A percentile compares a stretch with the other conserved stretches of the same genome.
phyloP scores from a whole-genome alignment of 2,329 filamentous ascomycete genomes.

The Oidium heveae region DNA sequence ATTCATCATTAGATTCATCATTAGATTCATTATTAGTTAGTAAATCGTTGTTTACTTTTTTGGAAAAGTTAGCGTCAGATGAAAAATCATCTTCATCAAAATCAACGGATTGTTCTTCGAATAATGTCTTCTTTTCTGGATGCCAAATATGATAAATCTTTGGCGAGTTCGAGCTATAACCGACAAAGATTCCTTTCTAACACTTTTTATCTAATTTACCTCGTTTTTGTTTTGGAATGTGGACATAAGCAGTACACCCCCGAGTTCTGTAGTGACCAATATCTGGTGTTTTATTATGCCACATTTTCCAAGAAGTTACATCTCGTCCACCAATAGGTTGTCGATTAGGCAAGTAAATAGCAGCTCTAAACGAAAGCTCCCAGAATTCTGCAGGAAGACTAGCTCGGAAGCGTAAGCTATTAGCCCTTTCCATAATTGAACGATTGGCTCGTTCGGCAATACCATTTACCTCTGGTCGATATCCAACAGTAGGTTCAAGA shows the following conservation, averaged over 20 bases:
- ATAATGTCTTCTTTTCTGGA: not conserved
- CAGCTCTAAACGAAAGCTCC: not conserved
- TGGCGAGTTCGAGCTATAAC: not conserved
- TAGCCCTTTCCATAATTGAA: not conserved
- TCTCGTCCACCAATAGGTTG: not conserved
- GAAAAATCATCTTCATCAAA: not conserved
- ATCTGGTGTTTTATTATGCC: not conserved
- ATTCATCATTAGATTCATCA: too few species aligned
- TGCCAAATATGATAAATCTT: not conserved
- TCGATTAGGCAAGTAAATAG: not conserved
- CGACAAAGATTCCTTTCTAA: too few species aligned
- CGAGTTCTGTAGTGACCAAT: not conserved
- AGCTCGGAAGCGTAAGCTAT: not conserved
- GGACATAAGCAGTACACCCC: not conserved
- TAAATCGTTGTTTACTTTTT: not conserved
- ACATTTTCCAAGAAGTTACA: not conserved
- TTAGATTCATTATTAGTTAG: too few species aligned
- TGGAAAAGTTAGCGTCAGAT: not conserved
- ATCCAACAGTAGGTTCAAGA: too few species aligned
- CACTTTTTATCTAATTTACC: not conserved
- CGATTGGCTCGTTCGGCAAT: too few species aligned
- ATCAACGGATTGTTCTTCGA: not conserved
- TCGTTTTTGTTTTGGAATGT: not conserved
- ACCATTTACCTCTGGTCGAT: too few species aligned
- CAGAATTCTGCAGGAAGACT: not conserved